Percentiles rank a stretch among this genome's conserved stretches.
Evolutionary conservation across 345 rosid species (phyloP).

Genomic region (Eucalyptus sideroxylon): DNA sequence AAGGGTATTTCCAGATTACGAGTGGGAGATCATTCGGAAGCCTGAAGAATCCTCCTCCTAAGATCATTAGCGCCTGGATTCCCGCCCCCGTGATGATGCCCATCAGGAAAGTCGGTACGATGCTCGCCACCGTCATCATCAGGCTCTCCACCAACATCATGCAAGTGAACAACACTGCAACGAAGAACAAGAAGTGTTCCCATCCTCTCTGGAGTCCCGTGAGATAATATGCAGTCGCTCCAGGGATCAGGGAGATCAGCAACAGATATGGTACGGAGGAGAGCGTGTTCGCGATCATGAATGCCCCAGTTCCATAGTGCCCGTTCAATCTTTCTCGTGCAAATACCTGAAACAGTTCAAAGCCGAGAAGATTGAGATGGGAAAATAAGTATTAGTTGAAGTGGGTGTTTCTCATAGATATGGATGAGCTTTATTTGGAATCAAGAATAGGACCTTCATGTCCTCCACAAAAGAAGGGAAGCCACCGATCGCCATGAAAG

Average conservation of each 20-base stretch:
- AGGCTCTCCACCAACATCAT: background rate
- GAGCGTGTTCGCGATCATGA: background rate
- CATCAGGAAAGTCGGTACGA: background rate
- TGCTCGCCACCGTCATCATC: background rate
- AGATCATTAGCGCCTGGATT: background rate
- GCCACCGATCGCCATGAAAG: conserved; percentile 2
- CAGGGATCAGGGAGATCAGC: background rate
- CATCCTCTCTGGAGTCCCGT: background rate
- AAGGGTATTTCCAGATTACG: background rate
- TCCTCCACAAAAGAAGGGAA: conserved; percentile 1
- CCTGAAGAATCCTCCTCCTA: background rate
- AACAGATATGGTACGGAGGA: background rate
- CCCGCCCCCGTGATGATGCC: background rate
- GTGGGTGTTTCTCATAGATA: too few species aligned
- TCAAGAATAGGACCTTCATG: background rate
- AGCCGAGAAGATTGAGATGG: background rate
- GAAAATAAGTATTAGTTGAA: background rate
- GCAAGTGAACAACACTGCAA: background rate
- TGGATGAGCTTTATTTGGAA: background rate
- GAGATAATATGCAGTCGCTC: background rate
- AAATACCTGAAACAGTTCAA: conserved; percentile 6
- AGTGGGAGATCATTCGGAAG: background rate
- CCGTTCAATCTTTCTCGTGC: background rate
- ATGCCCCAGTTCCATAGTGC: background rate
- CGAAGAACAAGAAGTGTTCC: background rate